Evolutionary conservation across 129 eudicot genomes (phyloP), one percentile per base, ranked within the genome.

Genomic region (Flaveria trinervia): DNA sequence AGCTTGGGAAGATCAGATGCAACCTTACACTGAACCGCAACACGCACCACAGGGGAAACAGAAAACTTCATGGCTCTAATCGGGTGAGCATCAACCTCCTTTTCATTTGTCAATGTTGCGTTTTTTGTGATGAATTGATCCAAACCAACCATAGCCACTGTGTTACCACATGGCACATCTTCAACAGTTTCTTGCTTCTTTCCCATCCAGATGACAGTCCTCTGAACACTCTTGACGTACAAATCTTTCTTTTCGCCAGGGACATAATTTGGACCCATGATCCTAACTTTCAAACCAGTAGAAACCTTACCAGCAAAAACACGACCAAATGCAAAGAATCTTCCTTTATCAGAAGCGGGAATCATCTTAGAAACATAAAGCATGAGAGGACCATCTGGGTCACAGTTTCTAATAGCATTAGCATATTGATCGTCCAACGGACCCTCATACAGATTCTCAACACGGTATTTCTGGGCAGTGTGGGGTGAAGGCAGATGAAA

Each of bases 141-240:
- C 65, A 91, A 72, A 44, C 97, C 97, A 22, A 91, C 97, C 85
- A 91, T 0, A 6, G 94, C 97, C 14, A 90, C 97, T 0, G 97
- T 91, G 83, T 91, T 91, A 0, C 97, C 97, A 49, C 97, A 91
- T 0, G 97, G 97, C 0, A 91, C 97, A 12, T 91, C 97, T 77
- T 91, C 97, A 0, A 91, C 97, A 0, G 94, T 91, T 75, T 91
- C 94, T 77, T 91, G 97, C 79, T 75, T 91, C 88, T 91, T 91
- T 9, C 97, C 97, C 97, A 91, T 91, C 97, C 97, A 91, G 68
- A 91, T 91, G 71, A 91, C 97, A 8, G 97, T 91, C 54, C 97
- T 88, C 85, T 91, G 97, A 20, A 91, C 94, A 83, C 88, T 86
- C 85, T 91, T 91, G 9, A 80, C 84, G 67, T 86, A 91, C 43